phyloP scores from a whole-genome alignment of 2,329 filamentous ascomycete species.

The Shiraia sp. region DNA sequence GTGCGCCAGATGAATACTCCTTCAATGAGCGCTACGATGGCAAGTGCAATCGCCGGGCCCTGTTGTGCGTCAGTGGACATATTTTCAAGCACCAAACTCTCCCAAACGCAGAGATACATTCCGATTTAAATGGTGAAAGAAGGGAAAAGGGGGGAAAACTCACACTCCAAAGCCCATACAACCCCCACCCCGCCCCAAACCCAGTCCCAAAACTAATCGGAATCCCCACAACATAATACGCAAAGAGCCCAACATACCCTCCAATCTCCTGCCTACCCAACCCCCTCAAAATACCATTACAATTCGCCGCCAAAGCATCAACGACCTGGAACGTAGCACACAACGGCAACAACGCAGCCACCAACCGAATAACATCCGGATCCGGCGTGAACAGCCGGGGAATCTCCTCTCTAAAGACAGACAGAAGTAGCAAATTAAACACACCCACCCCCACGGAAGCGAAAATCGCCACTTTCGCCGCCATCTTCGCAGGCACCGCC shows the following conservation, averaged over 20 bases:
- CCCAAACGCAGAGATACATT: too few relatives aligned
- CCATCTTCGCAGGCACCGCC: slow-evolving; percentile 76
- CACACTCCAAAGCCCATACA: slow-evolving; percentile 76
- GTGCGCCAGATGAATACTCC: slow-evolving; percentile 59
- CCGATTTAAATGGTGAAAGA: too few relatives aligned
- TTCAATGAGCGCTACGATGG: slow-evolving; percentile 61
- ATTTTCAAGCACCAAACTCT: neutral
- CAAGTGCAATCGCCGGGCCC: slow-evolving; percentile 65
- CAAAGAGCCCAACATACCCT: slow-evolving; percentile 82
- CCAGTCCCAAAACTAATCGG: slow-evolving; percentile 79
- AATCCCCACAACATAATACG: slow-evolving; percentile 85
- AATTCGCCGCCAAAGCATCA: slow-evolving; percentile 77
- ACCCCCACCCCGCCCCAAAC: slow-evolving; percentile 75
- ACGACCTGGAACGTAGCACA: slow-evolving; percentile 90
- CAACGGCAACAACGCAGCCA: slow-evolving; percentile 71
- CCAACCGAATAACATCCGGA: slow-evolving; percentile 67
- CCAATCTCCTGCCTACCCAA: slow-evolving; percentile 88
- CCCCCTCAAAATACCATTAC: slow-evolving; percentile 83
- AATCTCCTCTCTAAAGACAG: slow-evolving; percentile 70
- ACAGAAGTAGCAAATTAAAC: slow-evolving; percentile 75
- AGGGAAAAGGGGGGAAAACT: too few relatives aligned
- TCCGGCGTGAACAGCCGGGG: slow-evolving; percentile 75
- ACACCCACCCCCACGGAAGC: slow-evolving; percentile 72
- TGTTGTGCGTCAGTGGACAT: slow-evolving; percentile 14
- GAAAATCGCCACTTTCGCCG: slow-evolving; percentile 74